Base-by-base conservation (phyloP, 495 filamentous ascomycete genomes). In the Bryoglossum gracile region DNA sequence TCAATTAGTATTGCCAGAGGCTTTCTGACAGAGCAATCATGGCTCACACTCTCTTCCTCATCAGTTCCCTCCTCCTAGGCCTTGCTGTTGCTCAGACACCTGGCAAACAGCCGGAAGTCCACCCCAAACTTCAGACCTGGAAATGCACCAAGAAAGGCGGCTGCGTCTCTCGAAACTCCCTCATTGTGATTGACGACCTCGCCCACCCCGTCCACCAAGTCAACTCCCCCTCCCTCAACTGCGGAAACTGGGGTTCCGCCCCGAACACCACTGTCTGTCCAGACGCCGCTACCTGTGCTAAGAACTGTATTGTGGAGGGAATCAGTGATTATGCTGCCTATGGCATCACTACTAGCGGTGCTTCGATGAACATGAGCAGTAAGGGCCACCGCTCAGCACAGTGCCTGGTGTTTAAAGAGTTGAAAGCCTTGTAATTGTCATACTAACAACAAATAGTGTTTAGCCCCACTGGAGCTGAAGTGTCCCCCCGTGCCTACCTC, bases 161-260 rank as follows among this genome's bases (percentile, higher is more conserved):
- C 17, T 69, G 63, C 50, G 68, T 68, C 17, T 61, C 64, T 26
- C 60, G 69, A 39, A 53, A 65, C 26, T 78, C 73, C 37, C 73
- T 70, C 21, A 61, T 87, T 40, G 80, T 82, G 28, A 66, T 85
- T 26, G 83, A 87, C 62, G 61, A 79, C 48, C 81, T 79, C 59
- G 83, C 77, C 71, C 74, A 78, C 25, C 78, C 74, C 75, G 55
- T 78, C 17, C 79, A 83, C 55, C 62, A 63, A 0, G 64, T 64
- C 24, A 62, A 64, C 26, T 68, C 70, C 36, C 76, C 64, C 53
- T 71, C 68, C 56, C n/a, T n/a, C n/a, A 81, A 82, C 64, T 83
- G 80, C 73, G 81, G 78, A 56, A 75, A 69, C 24, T 76, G 74
- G 48, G 75, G 71, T 54, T 82, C 75, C 74, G n/a, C n/a, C n/a